These are phyloP conservation scores for Hypoxylon sp. DNA, from an alignment of 2,329 filamentous ascomycete species.

Conservation along the genomic window DNA sequence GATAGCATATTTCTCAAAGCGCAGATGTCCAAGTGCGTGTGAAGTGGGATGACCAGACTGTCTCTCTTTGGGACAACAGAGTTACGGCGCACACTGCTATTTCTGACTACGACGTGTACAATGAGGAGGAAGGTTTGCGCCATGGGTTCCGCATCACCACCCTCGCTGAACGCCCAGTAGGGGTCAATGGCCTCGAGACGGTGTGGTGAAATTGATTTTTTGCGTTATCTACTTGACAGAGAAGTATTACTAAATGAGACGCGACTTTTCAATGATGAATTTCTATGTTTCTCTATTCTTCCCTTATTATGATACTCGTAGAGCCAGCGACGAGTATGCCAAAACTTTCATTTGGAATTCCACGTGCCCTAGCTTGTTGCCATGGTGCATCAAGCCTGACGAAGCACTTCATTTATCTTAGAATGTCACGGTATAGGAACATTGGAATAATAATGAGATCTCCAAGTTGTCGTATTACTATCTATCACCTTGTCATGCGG, in stretches of 20 bases:
- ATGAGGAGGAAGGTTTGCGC: conserved; percentile 56
- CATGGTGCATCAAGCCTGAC: too few relatives aligned
- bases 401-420: neutral
- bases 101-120: conserved; percentile 59
- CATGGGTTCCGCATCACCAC: conserved; percentile 60
- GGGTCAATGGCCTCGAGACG: conserved; percentile 55
- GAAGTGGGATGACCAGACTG: conserved; percentile 73
- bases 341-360: too few relatives aligned
- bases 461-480: conserved; percentile 39
- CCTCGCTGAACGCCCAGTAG: conserved; percentile 55
- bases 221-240: neutral
- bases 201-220: conserved; percentile 51
- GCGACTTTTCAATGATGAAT: neutral
- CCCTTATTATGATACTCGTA: too few relatives aligned
- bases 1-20: conserved; percentile 60
- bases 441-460: conserved; percentile 23
- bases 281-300: too few relatives aligned
- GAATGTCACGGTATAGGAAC: neutral
- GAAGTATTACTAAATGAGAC: neutral
- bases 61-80: conserved; percentile 78
- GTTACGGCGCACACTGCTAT: conserved; percentile 62
- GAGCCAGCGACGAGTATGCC: too few relatives aligned
- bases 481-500: conserved; percentile 30
- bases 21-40: conserved; percentile 79
- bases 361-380: too few relatives aligned